A percentile compares a stretch with the other conserved stretches of the same genome.
phyloP scores from a whole-genome alignment of 164 flowering plant species.

The Akebia trifoliata region DNA sequence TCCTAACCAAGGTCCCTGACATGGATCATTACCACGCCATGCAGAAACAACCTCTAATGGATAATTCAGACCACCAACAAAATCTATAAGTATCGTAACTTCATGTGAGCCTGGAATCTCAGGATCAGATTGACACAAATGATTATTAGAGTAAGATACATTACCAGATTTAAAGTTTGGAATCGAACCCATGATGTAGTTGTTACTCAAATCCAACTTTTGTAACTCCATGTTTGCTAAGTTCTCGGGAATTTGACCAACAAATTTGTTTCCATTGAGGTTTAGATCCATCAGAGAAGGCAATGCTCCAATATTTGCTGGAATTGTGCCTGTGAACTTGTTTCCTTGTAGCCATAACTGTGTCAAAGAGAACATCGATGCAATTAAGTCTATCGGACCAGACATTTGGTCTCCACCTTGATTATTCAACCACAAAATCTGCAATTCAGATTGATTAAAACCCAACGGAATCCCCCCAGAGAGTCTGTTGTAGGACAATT shows the following conservation, averaged over 20 bases:
- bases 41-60: constrained; percentile 42
- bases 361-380: constrained; percentile 43
- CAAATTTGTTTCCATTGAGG: constrained; percentile 58
- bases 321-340: constrained; percentile 66
- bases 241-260: constrained; percentile 60
- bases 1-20: constrained; percentile 62
- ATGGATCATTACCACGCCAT: constrained; percentile 82
- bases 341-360: constrained; percentile 77
- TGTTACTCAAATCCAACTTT: constrained; percentile 49
- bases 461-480: constrained; percentile 56
- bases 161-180: constrained; percentile 44
- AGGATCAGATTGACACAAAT: constrained; percentile 49
- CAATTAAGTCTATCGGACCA: constrained; percentile 58
- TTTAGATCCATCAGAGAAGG: constrained; percentile 50
- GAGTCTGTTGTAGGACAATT: constrained; percentile 43
- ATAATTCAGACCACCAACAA: constrained; percentile 51
- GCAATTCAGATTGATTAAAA: constrained; percentile 43
- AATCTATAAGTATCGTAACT: constrained; percentile 57
- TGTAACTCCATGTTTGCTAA: constrained; percentile 39
- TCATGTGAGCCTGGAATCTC: constrained; percentile 52
- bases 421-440: constrained; percentile 63
- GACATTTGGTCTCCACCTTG: constrained; percentile 46
- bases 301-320: constrained; percentile 46
- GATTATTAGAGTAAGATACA: constrained; percentile 30
- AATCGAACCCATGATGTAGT: constrained; percentile 52